Conservation (phyloP, 805 yeast species). For the Kodamaea lidongshanica region DNA sequence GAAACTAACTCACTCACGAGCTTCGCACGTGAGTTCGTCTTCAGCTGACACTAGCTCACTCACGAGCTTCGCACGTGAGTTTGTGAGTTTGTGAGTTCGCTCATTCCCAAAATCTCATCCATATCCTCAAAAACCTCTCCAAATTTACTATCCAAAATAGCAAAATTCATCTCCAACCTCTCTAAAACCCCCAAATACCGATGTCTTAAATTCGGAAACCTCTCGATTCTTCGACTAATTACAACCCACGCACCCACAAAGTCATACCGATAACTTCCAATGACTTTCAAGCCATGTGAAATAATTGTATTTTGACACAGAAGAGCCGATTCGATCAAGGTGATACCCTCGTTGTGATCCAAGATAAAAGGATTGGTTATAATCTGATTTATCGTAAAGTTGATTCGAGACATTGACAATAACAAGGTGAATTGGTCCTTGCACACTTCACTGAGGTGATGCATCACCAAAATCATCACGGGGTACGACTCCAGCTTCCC, state of each 20-base stretch:
- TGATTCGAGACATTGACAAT: conserved; percentile 23
- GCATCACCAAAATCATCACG: conserved; percentile 3
- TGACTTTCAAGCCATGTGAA: conserved; percentile 10
- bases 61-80: too few species aligned
- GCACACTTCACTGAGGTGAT: conserved; percentile 1
- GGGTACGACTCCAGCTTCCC: conserved; percentile 6
- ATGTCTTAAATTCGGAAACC: not conserved
- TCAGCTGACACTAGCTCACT: too few species aligned
- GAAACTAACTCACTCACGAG: too few species aligned
- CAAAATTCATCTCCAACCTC: conserved; percentile 1
- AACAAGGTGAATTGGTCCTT: conserved; percentile 9
- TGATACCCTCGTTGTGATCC: conserved; percentile 17
- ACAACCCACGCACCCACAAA: conserved; percentile 33
- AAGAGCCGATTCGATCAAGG: conserved; percentile 15
- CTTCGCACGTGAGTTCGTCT: too few species aligned
- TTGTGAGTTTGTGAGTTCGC: too few species aligned
- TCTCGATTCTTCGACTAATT: conserved; percentile 10
- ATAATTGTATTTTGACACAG: conserved; percentile 18
- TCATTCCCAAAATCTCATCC: too few species aligned
- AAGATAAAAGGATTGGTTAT: conserved; percentile 23
- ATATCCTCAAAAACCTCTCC: too few species aligned
- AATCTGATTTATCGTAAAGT: conserved; percentile 25
- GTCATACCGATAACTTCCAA: conserved; percentile 27
- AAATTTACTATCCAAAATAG: too few species aligned
- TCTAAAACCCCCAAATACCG: conserved; percentile 1